Conservation (phyloP, 2,329 filamentous ascomycete genomes). For the Hypoxylon sp. region DNA sequence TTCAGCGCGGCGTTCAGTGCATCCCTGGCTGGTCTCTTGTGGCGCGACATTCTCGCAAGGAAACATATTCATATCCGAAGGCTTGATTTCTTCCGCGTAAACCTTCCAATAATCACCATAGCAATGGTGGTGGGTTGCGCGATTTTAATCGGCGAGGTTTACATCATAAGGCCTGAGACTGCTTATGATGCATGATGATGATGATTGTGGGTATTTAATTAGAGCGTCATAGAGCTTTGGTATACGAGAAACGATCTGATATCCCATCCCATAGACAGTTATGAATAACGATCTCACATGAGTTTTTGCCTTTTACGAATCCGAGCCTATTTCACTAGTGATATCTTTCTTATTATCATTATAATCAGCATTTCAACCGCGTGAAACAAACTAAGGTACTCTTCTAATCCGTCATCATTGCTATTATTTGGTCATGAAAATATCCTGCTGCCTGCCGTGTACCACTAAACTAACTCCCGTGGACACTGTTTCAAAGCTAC, state of each 20-base stretch:
- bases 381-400: too few species aligned
- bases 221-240: slow-evolving; percentile 14
- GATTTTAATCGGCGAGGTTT: slow-evolving; percentile 70
- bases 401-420: neutral
- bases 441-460: neutral
- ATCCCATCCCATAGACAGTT: slow-evolving; percentile 5
- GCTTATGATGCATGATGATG: slow-evolving; percentile 31
- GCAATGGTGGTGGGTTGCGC: slow-evolving; percentile 71
- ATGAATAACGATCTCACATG: slow-evolving; percentile 14
- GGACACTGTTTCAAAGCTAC: neutral
- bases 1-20: slow-evolving; percentile 81
- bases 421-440: neutral
- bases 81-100: slow-evolving; percentile 77
- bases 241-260: slow-evolving; percentile 21
- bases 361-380: too few species aligned
- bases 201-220: slow-evolving; percentile 12
- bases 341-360: neutral
- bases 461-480: neutral
- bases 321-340: neutral
- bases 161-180: slow-evolving; percentile 60
- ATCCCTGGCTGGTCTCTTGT: slow-evolving; percentile 78
- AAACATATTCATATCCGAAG: slow-evolving; percentile 77
- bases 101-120: slow-evolving; percentile 78
- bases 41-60: slow-evolving; percentile 77
- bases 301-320: neutral